phyloP scores from a whole-genome alignment of 1,139 yeast species.

The Yamadazyma atlantica region DNA sequence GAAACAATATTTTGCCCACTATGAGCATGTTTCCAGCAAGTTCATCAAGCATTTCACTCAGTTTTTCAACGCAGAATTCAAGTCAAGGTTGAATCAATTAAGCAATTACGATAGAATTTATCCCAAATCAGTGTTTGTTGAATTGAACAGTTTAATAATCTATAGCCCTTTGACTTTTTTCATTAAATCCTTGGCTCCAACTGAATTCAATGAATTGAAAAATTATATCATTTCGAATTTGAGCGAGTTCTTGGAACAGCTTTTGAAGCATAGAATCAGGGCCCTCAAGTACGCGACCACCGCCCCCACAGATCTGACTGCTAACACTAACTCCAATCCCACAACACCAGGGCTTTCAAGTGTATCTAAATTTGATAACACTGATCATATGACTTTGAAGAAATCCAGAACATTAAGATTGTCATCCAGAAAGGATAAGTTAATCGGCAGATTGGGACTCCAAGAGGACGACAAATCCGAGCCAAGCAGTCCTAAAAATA shows the following conservation, averaged over 20 bases:
- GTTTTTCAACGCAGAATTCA: constrained; percentile 47
- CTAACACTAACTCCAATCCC: constrained; percentile 1
- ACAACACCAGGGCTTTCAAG: constrained; percentile 8
- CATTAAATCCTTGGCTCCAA: constrained; percentile 55
- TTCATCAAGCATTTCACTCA: constrained; percentile 52
- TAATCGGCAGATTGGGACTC: constrained; percentile 18
- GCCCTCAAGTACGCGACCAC: constrained; percentile 19
- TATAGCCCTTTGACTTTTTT: constrained; percentile 67
- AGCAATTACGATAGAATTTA: constrained; percentile 23
- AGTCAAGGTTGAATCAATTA: constrained; percentile 31
- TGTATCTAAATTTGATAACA: constrained; percentile 9
- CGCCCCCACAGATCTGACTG: neutral
- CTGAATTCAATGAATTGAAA: constrained; percentile 30
- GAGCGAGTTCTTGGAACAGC: constrained; percentile 28
- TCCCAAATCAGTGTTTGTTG: constrained; percentile 25
- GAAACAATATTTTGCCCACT: constrained; percentile 62
- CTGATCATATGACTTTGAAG: constrained; percentile 20
- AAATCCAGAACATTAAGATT: constrained; percentile 36
- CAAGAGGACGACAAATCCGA: constrained; percentile 11
- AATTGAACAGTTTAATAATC: constrained; percentile 46
- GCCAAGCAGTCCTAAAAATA: constrained; percentile 8
- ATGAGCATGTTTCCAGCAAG: constrained; percentile 54
- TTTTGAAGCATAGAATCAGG: constrained; percentile 25
- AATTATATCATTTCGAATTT: constrained; percentile 25
- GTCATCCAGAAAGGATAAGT: constrained; percentile 27